Evolutionary conservation across 352 stramenopile genomes (phyloP).

Genomic region (Globisporangium splendens): DNA sequence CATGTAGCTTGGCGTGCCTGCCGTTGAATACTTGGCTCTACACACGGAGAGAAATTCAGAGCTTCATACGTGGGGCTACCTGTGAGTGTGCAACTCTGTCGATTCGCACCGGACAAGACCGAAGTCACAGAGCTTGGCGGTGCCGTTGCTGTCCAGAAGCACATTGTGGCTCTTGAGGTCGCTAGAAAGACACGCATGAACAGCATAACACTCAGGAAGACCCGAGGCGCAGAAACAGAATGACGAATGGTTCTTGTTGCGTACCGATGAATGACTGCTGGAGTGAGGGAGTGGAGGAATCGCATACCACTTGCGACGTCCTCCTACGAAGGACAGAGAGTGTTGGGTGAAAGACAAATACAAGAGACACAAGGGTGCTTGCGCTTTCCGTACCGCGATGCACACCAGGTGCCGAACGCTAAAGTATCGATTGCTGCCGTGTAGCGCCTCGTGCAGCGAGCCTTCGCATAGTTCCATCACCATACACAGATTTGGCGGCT

Average conservation of each 20-base stretch:
- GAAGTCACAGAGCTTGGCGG: slow-evolving; percentile 92
- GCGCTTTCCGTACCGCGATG: slow-evolving; percentile 31
- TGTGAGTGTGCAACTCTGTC: neutral
- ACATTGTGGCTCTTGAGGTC: slow-evolving; percentile 92
- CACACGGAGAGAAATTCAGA: neutral
- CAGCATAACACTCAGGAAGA: neutral
- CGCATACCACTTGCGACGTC: slow-evolving; percentile 83
- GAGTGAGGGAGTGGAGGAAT: slow-evolving; percentile 80
- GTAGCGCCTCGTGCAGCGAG: slow-evolving; percentile 65
- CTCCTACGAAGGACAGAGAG: slow-evolving; percentile 22
- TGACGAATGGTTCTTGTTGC: too few species aligned
- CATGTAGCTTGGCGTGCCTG: slow-evolving; percentile 90
- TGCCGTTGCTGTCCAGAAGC: slow-evolving; percentile 61
- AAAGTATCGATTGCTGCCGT: slow-evolving; percentile 46
- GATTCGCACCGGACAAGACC: slow-evolving; percentile 64
- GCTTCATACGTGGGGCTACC: too few species aligned
- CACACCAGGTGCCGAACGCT: slow-evolving; percentile 48
- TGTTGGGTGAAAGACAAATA: neutral
- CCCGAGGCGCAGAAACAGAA: too few species aligned
- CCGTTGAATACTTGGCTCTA: slow-evolving; percentile 74
- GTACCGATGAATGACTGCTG: slow-evolving; percentile 85
- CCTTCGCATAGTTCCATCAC: slow-evolving; percentile 76
- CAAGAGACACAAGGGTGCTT: neutral
- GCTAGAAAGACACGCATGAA: slow-evolving; percentile 13
- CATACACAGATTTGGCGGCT: slow-evolving; percentile 78